Base-by-base conservation (phyloP, 2,329 filamentous ascomycete genomes). In the Magnaporthiopsis incrustans region DNA sequence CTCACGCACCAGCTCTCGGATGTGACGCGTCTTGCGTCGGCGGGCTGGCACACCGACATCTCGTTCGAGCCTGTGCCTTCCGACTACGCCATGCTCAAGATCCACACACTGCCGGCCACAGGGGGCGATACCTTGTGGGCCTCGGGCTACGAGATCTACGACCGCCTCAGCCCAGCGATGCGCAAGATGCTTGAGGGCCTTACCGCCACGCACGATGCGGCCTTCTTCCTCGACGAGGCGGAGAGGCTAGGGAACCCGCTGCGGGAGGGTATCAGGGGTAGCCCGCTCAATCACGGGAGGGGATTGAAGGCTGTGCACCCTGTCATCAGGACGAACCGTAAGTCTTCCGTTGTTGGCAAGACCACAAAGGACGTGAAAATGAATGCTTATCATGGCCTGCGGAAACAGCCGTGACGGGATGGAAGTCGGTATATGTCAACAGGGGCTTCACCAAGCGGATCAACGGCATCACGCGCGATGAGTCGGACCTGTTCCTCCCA, bases 301-400 rank as follows among this genome's bases (percentile, higher is more conserved):
- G 77, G 78, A 30, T 76, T 88, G 50, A 73, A 71, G 57, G 79
- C 84, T 0, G 75, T 78, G 2, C 81, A 84, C 69, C 83, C 84
- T 1, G 73, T 86, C 3, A 75, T 86, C 57, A 79, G 85, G 3
- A 87, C 84, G 6, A 87, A 88, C 69, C 85, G 77, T 66, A 63
- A 65, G 71, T 69, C n/a, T 26, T 32, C 30, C 3, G 12, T 10
- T 32, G n/a, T 53, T 1, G 32, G 3, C 44, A 58, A 58, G 15
- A 64, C 35, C 3, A 3, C 1, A 14, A 14, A 22, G n/a, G 22
- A 53, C 18, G 44, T n/a, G n/a, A 8, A 3, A 35, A 14, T 22
- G 12, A 38, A 12, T 26, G 25, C 22, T 58, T 25, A 27, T 38
- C 26, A 60, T 26, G 12, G 18, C 33, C 25, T 18, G 30, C n/a